These are phyloP conservation scores for Glaciozyma martinii DNA, from an alignment of 768 basidiomycete species.

Conservation along the genomic window DNA sequence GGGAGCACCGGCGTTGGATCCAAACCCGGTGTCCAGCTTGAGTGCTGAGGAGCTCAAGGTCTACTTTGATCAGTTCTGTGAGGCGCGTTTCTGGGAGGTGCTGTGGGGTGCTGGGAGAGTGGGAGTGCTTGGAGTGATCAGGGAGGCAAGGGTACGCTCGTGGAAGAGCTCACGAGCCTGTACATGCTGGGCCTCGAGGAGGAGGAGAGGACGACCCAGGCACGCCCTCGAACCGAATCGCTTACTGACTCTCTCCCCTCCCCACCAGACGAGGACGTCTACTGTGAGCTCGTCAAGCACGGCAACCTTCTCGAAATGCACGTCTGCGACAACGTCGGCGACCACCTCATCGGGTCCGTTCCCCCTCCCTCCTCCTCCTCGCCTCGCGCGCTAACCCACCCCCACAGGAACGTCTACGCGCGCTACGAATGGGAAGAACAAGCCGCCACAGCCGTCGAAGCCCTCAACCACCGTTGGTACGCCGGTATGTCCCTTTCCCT, in stretches of 20 bases:
- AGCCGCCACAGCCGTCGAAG: slow-evolving; percentile 84
- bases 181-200: no score
- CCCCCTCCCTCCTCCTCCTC: slow-evolving; percentile 46
- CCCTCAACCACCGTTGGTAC: slow-evolving; percentile 94
- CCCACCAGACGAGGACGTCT: slow-evolving; percentile 33
- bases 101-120: no score
- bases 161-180: no score
- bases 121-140: no score
- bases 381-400: no score
- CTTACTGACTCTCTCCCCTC: not conserved
- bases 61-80: slow-evolving; percentile 45
- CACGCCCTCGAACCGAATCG: not conserved
- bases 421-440: slow-evolving; percentile 98
- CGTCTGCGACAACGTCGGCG: slow-evolving; percentile 99
- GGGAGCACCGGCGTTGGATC: slow-evolving; percentile 9
- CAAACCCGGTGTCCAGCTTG: slow-evolving; percentile 59
- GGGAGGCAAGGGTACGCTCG: no score
- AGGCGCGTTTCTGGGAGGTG: not conserved
- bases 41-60: slow-evolving; percentile 56
- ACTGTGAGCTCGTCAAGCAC: slow-evolving; percentile 74
- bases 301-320: slow-evolving; percentile 93
- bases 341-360: slow-evolving; percentile 61
- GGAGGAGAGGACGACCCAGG: no score
- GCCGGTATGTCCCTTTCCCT: slow-evolving; percentile 56
- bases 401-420: slow-evolving; percentile 75